Conservation (phyloP, 345 rosid genomes). For the Ricinus communis region DNA sequence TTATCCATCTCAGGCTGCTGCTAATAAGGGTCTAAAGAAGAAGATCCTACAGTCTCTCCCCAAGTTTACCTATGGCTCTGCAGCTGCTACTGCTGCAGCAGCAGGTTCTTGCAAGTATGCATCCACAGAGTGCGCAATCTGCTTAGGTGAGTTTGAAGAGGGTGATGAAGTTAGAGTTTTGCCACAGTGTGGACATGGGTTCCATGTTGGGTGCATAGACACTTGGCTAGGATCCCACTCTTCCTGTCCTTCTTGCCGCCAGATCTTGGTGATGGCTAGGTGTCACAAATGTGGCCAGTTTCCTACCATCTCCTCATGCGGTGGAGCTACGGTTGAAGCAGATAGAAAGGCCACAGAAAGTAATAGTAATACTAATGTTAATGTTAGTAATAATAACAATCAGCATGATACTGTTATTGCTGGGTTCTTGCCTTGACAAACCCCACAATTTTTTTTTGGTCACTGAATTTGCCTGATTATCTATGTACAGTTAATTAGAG, state of each 20-base stretch:
- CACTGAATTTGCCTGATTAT: neutral
- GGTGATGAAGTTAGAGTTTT: slow-evolving; percentile 63
- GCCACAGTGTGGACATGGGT: slow-evolving; percentile 67
- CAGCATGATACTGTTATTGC: slow-evolving; percentile 1
- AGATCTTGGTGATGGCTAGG: slow-evolving; percentile 34
- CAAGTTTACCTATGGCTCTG: slow-evolving; percentile 45
- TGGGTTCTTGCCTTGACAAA: slow-evolving; percentile 36
- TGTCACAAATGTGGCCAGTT: slow-evolving; percentile 41
- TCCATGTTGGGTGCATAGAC: slow-evolving; percentile 72
- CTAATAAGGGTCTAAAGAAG: slow-evolving; percentile 65
- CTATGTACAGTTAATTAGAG: neutral
- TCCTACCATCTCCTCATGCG: slow-evolving; percentile 19
- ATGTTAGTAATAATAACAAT: neutral
- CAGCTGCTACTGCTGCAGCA: slow-evolving; percentile 5
- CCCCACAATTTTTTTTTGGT: too few relatives aligned
- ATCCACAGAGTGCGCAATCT: slow-evolving; percentile 65
- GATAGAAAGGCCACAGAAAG: slow-evolving; percentile 24
- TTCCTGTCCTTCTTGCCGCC: slow-evolving; percentile 85
- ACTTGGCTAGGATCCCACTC: slow-evolving; percentile 60
- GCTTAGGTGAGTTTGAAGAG: slow-evolving; percentile 63
- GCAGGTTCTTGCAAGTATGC: slow-evolving; percentile 17
- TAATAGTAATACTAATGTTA: neutral
- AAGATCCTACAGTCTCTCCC: slow-evolving; percentile 66
- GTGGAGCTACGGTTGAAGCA: neutral
- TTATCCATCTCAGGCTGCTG: slow-evolving; percentile 29